A percentile compares a stretch with the other conserved stretches of the same genome.
Conservation (phyloP, 2,329 filamentous ascomycete species). For the Calonectria naviculata region DNA sequence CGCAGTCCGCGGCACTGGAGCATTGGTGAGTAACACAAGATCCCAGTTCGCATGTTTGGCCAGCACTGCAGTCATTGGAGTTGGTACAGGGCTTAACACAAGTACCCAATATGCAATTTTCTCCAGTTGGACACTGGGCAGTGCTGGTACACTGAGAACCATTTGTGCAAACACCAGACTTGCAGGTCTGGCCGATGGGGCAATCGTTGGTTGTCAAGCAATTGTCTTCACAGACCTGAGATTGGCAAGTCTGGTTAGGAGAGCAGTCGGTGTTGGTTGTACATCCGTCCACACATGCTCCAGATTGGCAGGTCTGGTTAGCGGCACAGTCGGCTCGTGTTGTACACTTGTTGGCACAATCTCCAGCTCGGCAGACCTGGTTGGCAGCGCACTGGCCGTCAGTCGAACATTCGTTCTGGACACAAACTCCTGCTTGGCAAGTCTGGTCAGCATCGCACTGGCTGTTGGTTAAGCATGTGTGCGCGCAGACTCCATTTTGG, state of each 20-base stretch:
- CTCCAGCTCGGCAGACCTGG: neutral
- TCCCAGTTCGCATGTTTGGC: neutral
- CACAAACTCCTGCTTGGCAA: neutral
- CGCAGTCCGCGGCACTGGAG: neutral
- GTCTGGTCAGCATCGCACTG: neutral
- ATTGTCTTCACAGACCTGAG: neutral
- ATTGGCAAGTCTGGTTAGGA: neutral
- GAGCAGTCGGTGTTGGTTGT: neutral
- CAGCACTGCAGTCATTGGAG: neutral
- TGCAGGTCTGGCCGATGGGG: neutral
- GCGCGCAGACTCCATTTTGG: neutral
- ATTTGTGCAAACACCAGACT: neutral
- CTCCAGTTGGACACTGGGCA: neutral
- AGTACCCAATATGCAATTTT: neutral
- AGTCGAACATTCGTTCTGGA: neutral
- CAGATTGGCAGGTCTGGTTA: neutral
- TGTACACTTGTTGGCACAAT: neutral
- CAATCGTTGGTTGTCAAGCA: neutral
- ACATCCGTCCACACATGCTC: neutral
- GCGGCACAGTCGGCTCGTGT: neutral
- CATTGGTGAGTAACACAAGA: neutral
- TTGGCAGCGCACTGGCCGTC: neutral
- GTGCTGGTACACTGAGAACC: neutral
- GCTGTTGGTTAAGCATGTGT: neutral
- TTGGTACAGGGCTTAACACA: neutral